A percentile compares a stretch with the other conserved stretches of the same genome.
phyloP scores from a whole-genome alignment of 495 filamentous ascomycete genomes.

The Penicillium waksmanii region DNA sequence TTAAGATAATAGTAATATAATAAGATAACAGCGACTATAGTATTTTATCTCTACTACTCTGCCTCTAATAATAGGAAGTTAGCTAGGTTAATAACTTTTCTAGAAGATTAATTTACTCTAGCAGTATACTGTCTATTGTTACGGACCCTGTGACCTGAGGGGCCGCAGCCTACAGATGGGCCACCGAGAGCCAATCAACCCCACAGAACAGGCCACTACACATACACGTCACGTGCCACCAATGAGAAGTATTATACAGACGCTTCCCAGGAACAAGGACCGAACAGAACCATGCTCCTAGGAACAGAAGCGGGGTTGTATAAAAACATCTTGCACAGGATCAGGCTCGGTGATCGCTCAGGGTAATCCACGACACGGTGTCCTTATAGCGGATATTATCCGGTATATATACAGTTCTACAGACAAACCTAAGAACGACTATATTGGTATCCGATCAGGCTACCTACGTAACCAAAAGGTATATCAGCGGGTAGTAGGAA shows the following conservation, averaged over 20 bases:
- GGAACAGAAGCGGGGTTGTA: background rate
- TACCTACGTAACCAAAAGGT: no score
- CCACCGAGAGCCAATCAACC: slow-evolving; percentile 1
- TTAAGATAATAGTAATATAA: no score
- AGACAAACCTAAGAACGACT: background rate
- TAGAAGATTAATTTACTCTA: background rate
- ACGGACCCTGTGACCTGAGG: background rate
- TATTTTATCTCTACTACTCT: no score
- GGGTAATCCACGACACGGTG: background rate
- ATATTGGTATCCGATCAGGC: no score
- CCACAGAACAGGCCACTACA: background rate
- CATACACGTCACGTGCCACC: background rate
- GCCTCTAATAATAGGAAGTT: no score
- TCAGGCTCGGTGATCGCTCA: background rate
- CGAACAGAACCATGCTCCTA: background rate
- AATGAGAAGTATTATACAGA: background rate
- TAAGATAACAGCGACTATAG: no score
- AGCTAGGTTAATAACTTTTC: no score
- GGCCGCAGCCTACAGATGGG: slow-evolving; percentile 1
- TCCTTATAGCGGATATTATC: background rate
- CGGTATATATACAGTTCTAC: background rate
- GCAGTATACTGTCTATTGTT: no score
- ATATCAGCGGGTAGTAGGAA: no score
- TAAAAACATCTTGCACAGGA: no score
- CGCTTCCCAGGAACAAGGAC: background rate